Percentiles rank a stretch among this genome's conserved stretches.
These are phyloP conservation scores for Narthecium ossifragum DNA, from an alignment of 106 monocot species.

Conservation along the genomic window DNA sequence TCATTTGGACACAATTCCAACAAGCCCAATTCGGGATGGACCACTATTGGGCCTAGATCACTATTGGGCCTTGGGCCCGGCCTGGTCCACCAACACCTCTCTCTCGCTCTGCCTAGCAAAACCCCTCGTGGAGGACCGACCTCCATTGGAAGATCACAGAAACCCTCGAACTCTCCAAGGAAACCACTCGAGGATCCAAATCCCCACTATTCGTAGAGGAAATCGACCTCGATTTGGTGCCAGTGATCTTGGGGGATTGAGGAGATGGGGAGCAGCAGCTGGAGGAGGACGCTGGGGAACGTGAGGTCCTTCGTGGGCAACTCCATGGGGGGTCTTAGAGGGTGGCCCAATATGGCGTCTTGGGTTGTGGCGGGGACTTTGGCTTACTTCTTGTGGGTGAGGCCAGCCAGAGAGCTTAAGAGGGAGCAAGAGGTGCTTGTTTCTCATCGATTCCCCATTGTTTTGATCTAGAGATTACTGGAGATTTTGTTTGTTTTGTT, in stretches of 20 bases:
- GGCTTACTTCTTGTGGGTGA: slow-evolving; percentile 92
- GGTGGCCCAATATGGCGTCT: slow-evolving; percentile 71
- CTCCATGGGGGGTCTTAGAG: slow-evolving; percentile 74
- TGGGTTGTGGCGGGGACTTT: slow-evolving; percentile 91
- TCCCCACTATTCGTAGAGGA: neutral
- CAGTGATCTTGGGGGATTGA: neutral
- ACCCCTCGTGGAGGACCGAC: no score
- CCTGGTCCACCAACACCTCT: no score
- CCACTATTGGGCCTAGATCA: no score
- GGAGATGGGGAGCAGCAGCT: slow-evolving; percentile 35
- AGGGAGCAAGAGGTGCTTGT: slow-evolving; percentile 64
- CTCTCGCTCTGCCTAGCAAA: no score
- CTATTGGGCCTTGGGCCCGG: no score
- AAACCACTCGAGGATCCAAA: neutral
- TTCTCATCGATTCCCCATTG: neutral
- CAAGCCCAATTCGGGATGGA: no score
- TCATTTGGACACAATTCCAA: no score
- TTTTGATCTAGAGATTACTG: no score
- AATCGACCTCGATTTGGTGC: neutral
- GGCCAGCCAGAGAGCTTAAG: slow-evolving; percentile 69
- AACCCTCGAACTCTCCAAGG: no score
- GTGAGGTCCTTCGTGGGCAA: slow-evolving; percentile 78
- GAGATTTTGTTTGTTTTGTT: no score
- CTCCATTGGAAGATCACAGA: no score
- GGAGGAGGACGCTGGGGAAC: slow-evolving; percentile 53